Percentiles rank a stretch among this genome's conserved stretches.
Evolutionary conservation across 768 basidiomycete species (phyloP).

Genomic region (Lepiota brunneoincarnata): DNA sequence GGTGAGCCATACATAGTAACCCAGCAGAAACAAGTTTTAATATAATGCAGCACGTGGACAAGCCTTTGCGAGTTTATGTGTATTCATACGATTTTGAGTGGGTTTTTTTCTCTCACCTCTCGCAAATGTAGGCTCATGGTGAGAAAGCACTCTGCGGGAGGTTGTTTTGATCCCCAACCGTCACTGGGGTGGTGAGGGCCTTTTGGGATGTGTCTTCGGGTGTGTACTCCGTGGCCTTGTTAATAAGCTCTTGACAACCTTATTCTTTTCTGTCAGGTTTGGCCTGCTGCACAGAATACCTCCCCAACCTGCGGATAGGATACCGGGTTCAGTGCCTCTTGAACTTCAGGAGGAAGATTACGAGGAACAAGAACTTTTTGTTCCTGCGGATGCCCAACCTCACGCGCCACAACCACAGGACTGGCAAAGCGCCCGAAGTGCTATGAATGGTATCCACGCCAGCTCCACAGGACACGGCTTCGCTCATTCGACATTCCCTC

Average conservation of each 20-base stretch:
- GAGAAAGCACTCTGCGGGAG: conserved; percentile 77
- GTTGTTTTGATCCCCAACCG: conserved; percentile 94
- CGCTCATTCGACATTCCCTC: background rate
- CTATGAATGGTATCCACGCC: background rate
- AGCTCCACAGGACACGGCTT: background rate
- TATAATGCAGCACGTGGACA: conserved; percentile 77
- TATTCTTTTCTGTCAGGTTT: conserved; percentile 50
- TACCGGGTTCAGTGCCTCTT: conserved; percentile 54
- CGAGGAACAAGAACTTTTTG: conserved; percentile 67
- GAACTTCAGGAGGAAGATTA: conserved; percentile 55
- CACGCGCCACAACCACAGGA: background rate
- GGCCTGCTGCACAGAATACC: conserved; percentile 94
- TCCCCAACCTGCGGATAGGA: conserved; percentile 59
- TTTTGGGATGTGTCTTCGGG: conserved; percentile 96
- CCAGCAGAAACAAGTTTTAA: conserved; percentile 7
- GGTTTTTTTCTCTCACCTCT: conserved; percentile 25
- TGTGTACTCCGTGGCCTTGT: conserved; percentile 34
- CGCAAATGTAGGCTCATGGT: conserved; percentile 9
- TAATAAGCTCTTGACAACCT: conserved; percentile 2
- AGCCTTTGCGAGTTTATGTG: conserved; percentile 90
- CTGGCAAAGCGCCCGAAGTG: background rate
- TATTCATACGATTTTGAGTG: conserved; percentile 98
- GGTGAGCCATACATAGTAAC: conserved; percentile 41
- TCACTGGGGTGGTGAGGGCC: conserved; percentile 96
- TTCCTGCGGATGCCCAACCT: conserved; percentile 58